Conservation (phyloP, 1,139 yeast genomes). For the Geotrichum candidum region DNA sequence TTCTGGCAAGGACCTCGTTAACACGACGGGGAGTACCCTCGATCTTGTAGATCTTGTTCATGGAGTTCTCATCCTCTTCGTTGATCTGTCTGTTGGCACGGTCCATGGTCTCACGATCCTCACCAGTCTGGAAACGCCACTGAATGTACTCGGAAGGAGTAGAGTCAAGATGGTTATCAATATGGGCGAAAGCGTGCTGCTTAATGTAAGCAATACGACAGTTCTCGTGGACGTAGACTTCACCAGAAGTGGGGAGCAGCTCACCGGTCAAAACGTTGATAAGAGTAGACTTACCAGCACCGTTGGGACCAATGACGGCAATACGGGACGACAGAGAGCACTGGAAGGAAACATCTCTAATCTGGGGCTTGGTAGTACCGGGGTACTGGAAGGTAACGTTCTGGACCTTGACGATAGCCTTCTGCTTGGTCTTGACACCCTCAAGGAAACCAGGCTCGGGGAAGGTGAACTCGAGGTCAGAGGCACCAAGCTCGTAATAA, state of each 20-base stretch:
- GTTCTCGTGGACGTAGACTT: slow-evolving; percentile 98
- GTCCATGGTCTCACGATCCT: slow-evolving; percentile 99
- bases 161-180: slow-evolving; percentile 96
- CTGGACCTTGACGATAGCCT: slow-evolving; percentile 96
- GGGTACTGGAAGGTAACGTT: slow-evolving; percentile 99
- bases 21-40: slow-evolving; percentile 99
- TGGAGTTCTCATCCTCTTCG: slow-evolving; percentile 93
- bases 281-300: slow-evolving; percentile 99
- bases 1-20: slow-evolving; percentile 90
- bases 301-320: slow-evolving; percentile 99
- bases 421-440: slow-evolving; percentile 99
- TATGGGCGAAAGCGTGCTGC: slow-evolving; percentile 99
- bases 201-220: slow-evolving; percentile 99
- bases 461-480: slow-evolving; percentile 92
- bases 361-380: slow-evolving; percentile 95
- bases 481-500: slow-evolving; percentile 97
- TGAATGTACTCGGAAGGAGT: slow-evolving; percentile 99
- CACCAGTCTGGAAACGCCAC: slow-evolving; percentile 99
- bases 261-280: slow-evolving; percentile 99
- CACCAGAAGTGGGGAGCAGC: slow-evolving; percentile 95
- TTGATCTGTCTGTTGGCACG: slow-evolving; percentile 98
- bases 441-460: slow-evolving; percentile 99
- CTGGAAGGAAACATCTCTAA: slow-evolving; percentile 87
- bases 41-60: slow-evolving; percentile 98
- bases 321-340: slow-evolving; percentile 98